phyloP scores from a whole-genome alignment of 2,329 filamentous ascomycete genomes.

The Pseudogymnoascus sp. region DNA sequence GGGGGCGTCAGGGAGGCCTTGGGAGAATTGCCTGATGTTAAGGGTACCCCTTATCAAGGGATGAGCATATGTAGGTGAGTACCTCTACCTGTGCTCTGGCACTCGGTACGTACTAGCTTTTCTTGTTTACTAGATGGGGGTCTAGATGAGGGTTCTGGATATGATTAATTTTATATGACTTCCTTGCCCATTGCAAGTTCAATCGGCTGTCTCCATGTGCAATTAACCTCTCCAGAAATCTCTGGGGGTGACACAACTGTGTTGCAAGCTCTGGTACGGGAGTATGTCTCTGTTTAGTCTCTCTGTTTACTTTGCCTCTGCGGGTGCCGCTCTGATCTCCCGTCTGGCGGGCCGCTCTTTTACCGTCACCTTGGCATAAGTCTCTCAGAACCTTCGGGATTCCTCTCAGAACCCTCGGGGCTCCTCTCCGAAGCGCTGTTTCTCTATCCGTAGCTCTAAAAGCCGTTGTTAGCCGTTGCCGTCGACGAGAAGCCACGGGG shows the following conservation, averaged over 20 bases:
- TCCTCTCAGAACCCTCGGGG: background rate
- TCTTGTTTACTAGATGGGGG: background rate
- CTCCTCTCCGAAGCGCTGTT: background rate
- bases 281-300: background rate
- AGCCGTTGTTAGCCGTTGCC: background rate
- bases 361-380: background rate
- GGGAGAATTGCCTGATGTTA: background rate
- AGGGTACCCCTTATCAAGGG: background rate
- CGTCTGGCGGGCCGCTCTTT: background rate
- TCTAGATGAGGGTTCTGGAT: background rate
- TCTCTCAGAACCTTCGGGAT: background rate
- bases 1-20: background rate
- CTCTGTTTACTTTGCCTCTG: background rate
- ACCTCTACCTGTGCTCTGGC: background rate
- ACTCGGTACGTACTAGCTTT: background rate
- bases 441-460: background rate
- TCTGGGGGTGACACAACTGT: background rate
- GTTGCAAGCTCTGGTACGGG: background rate
- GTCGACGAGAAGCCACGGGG: background rate
- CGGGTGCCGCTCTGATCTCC: background rate
- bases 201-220: background rate
- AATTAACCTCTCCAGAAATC: background rate
- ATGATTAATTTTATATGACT: background rate
- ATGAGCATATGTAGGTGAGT: background rate
- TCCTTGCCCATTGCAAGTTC: background rate